Base-by-base conservation (phyloP, 2,329 filamentous ascomycete genomes). In the Fusarium sp. region DNA sequence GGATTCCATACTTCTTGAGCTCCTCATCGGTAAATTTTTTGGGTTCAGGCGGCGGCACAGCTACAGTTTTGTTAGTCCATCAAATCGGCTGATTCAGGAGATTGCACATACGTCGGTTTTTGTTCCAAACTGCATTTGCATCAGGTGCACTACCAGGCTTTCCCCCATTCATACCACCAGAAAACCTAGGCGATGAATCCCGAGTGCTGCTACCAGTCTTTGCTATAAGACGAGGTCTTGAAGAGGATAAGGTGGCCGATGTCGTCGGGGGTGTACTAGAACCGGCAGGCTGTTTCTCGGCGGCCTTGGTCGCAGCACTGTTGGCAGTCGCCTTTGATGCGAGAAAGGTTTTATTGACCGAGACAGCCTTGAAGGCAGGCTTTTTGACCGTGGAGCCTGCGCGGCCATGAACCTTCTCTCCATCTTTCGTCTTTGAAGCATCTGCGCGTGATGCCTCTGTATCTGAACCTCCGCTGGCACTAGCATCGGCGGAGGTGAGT, bases 1-100 rank as follows among this genome's bases (percentile, higher is more conserved):
- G 94, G 78, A 96, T 96, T 38, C 94, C 94, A 82, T 94, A 95
- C 80, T 94, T 93, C 81, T 94, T 93, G 78, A 97, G 87, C 80
- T 97, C 94, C 80, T 97, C 94, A 77, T 97, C 94, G 8, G 94
- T 96, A 67, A 95, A 91, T 79, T 95, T 94, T 81, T 94, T 94
- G 9, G 92, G 91, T 68, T 94, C 93, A 12, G 92, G 90, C 12
- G 88, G 87, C 60, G 91, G 88, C 12, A 87, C 86, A 58, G 90
- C 90, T 92, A 75, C 47, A 54, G 41, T 62, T 51, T 51, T 24
- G 81, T 75, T 63, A 79, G 76, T 68, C 56, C 68, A 52, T 57
- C 42, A 17, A 32, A 34, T 41, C 52, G 59, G 48, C 62, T 38
- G 54, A 48, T 50, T 36, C 48, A n/a, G 18, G 39, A 41, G 58